Evolutionary conservation across 805 yeast genomes (phyloP), one percentile per base, ranked within the genome.

Genomic region (Ogataea methylovora): DNA sequence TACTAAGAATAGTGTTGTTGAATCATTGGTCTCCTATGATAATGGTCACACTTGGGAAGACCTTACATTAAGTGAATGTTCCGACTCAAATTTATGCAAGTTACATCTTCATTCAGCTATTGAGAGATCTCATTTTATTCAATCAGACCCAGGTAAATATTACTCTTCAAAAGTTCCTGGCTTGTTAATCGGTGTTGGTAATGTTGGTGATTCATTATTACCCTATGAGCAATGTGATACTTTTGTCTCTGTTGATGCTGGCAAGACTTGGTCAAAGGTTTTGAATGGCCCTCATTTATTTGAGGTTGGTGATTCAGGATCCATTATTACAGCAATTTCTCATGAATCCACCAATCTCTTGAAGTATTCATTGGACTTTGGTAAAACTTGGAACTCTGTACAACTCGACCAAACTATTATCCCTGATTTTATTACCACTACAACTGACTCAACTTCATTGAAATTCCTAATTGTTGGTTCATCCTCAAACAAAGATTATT

Each of bases 231-330:
- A 55, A 12, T 50, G 64, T 27, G 59, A 60, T 33, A 71, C 85
- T 2, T 84, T 62, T 51, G 51, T 81, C 6, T 79, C 90, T 0
- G 58, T 75, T 30, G 82, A 83, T 55, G 84, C 84, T 27, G 92
- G 92, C 27, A 46, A 60, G 12, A 56, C 76, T 2, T 84, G 92
- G 92, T 51, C 56, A 14, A 47, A 57, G 34, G 68, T 76, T 3
- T 45, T 77, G n/a, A 65, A 69, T n/a, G 75, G 71, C 32, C 71
- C 82, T 2, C 67, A 73, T 33, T 30, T 61, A 4, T 71, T 68
- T 37, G 68, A 71, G 4, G 71, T 73, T 53, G 90, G 87, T 31
- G 88, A 83, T 51, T 74, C 69, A 37, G 94, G 92, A 13, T 78
- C 81, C 42, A 49, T 83, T 8, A 69, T 83, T 14, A 55, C 80